These are phyloP conservation scores for Carallia brachiata DNA, from an alignment of 345 rosid genomes.

Conservation along the genomic window DNA sequence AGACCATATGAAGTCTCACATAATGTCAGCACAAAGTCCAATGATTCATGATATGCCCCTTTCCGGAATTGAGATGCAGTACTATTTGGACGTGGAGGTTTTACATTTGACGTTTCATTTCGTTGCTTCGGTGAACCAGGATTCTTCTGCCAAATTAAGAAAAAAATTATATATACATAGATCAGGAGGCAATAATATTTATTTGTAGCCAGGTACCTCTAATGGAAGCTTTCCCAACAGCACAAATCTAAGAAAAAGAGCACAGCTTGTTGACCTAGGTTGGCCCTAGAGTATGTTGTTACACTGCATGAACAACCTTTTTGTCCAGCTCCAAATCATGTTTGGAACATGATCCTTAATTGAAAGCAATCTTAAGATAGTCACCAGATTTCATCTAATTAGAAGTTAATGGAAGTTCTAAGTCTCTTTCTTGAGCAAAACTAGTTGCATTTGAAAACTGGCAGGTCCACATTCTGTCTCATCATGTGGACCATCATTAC, in stretches of 20 bases:
- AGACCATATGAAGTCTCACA: conserved; percentile 95
- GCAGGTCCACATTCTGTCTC: too few species aligned
- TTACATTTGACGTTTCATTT: conserved; percentile 58
- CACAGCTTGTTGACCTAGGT: background rate
- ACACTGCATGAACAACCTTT: background rate
- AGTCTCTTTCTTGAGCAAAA: too few species aligned
- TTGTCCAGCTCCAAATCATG: background rate
- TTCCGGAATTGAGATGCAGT: conserved; percentile 77
- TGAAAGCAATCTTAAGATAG: too few species aligned
- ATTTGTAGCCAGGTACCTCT: background rate
- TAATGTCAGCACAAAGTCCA: conserved; percentile 86
- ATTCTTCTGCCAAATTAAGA: conserved; percentile 53
- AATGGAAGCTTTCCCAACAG: background rate
- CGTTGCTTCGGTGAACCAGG: conserved; percentile 87
- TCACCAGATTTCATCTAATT: too few species aligned
- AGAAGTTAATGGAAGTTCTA: too few species aligned
- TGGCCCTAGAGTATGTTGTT: background rate
- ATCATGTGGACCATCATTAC: too few species aligned
- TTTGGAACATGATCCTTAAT: background rate
- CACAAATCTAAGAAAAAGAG: background rate
- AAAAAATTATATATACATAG: background rate
- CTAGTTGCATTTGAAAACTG: too few species aligned
- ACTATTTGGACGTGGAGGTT: conserved; percentile 78
- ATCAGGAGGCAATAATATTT: background rate
- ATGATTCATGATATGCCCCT: conserved; percentile 88